Percentiles rank a stretch among this genome's conserved stretches.
phyloP scores from a whole-genome alignment of 148 eudicot genomes.

The Fagopyrum tataricum region DNA sequence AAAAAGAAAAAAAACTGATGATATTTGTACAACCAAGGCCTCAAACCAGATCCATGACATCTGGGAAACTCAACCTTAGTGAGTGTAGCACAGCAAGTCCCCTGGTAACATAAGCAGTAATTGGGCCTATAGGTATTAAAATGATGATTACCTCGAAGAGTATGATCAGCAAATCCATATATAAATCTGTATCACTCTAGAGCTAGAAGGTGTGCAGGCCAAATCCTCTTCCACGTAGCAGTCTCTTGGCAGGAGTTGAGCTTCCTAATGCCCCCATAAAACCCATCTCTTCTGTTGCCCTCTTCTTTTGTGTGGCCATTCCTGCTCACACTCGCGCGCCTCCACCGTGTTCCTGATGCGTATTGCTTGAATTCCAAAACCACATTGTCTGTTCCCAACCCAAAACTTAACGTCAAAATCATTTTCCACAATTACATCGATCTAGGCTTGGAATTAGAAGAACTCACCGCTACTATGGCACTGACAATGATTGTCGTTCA shows the following conservation, averaged over 20 bases:
- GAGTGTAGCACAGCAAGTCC: no score
- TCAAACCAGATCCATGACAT: no score
- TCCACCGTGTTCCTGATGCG: conserved; percentile 72
- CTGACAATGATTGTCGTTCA: conserved; percentile 47
- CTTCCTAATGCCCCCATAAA: conserved; percentile 80
- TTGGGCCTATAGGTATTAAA: no score
- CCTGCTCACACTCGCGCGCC: conserved; percentile 42
- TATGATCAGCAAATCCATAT: no score
- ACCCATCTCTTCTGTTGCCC: conserved; percentile 79
- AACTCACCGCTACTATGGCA: conserved; percentile 56
- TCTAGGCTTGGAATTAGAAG: neutral
- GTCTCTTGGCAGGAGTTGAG: conserved; percentile 41
- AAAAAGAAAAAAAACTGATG: no score
- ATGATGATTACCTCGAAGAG: no score
- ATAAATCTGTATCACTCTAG: no score
- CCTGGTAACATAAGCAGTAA: no score
- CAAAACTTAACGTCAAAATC: neutral
- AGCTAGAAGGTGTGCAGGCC: conserved; percentile 32
- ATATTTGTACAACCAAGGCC: no score
- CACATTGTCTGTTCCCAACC: conserved; percentile 33
- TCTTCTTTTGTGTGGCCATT: conserved; percentile 56
- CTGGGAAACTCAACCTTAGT: no score
- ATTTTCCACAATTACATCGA: neutral
- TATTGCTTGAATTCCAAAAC: conserved; percentile 81
- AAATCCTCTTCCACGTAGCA: conserved; percentile 53